Conservation (phyloP, 2,329 filamentous ascomycete genomes). For the Septoria petroselini region DNA sequence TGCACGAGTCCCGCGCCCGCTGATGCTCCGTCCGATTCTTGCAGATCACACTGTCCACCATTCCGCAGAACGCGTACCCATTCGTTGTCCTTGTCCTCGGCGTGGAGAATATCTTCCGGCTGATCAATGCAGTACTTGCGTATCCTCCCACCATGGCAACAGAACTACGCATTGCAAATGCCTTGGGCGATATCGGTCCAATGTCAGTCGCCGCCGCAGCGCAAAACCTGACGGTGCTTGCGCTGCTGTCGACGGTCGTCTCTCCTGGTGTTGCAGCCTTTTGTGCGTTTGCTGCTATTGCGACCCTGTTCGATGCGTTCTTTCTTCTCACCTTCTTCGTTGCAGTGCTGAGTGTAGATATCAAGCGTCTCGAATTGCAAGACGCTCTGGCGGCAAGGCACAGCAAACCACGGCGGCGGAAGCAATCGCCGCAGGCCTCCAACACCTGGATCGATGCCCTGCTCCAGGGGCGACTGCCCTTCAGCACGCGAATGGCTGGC, state of each 20-base stretch:
- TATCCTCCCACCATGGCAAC: conserved; percentile 68
- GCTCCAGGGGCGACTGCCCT: conserved; percentile 61
- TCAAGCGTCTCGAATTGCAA: conserved; percentile 70
- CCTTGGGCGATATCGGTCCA: conserved; percentile 69
- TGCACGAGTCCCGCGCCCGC: background rate
- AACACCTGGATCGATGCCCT: conserved; percentile 61
- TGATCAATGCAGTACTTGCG: conserved; percentile 73
- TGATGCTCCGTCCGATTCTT: background rate
- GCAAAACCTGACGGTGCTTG: conserved; percentile 67
- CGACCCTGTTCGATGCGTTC: conserved; percentile 72
- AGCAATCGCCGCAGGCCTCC: conserved; percentile 24
- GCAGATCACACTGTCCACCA: conserved; percentile 65
- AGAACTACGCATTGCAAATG: conserved; percentile 66
- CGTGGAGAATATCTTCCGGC: conserved; percentile 68
- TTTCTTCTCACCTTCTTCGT: conserved; percentile 78
- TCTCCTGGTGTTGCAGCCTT: conserved; percentile 70
- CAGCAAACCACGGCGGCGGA: conserved; percentile 27
- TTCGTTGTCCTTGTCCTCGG: conserved; percentile 74
- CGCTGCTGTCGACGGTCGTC: conserved; percentile 63
- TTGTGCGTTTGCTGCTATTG: conserved; percentile 72
- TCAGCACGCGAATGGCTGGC: conserved; percentile 72
- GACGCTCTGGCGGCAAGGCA: conserved; percentile 58
- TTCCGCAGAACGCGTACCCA: conserved; percentile 71
- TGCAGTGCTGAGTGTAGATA: conserved; percentile 74
- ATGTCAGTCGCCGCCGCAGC: conserved; percentile 64